These are phyloP conservation scores for Candida verbasci DNA, from an alignment of 805 yeast species.

Conservation along the genomic window DNA sequence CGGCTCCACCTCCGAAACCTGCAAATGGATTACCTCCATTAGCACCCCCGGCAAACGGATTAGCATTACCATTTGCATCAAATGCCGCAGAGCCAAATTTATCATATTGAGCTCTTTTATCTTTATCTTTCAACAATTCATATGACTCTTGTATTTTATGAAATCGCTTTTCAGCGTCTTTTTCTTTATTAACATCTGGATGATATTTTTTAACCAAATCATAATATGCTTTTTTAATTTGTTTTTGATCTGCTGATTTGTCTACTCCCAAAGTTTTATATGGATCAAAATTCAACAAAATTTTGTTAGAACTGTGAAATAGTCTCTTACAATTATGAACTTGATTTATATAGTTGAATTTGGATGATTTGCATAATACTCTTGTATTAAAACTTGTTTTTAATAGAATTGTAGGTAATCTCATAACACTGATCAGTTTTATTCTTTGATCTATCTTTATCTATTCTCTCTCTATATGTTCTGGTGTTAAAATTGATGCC, in stretches of 20 bases:
- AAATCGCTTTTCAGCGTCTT: slow-evolving; percentile 81
- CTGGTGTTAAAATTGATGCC: too few relatives aligned
- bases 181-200: slow-evolving; percentile 94
- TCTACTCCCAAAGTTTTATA: slow-evolving; percentile 79
- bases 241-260: slow-evolving; percentile 65
- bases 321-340: not conserved
- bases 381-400: slow-evolving; percentile 2
- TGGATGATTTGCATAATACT: too few relatives aligned
- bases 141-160: slow-evolving; percentile 94
- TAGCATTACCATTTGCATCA: slow-evolving; percentile 53
- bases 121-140: slow-evolving; percentile 81
- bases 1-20: slow-evolving; percentile 37
- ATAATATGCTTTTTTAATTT: slow-evolving; percentile 92
- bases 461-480: not conserved
- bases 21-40: slow-evolving; percentile 38
- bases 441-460: not conserved
- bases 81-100: slow-evolving; percentile 88
- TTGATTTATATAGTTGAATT: not conserved
- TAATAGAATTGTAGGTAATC: slow-evolving; percentile 1
- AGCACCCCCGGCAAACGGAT: slow-evolving; percentile 46
- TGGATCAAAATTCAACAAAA: slow-evolving; percentile 58
- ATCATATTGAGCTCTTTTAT: slow-evolving; percentile 84
- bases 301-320: slow-evolving; percentile 42
- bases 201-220: slow-evolving; percentile 90
- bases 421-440: not conserved